Evolutionary conservation across 805 yeast species (phyloP).

Genomic region (Kuraishia floccosa): DNA sequence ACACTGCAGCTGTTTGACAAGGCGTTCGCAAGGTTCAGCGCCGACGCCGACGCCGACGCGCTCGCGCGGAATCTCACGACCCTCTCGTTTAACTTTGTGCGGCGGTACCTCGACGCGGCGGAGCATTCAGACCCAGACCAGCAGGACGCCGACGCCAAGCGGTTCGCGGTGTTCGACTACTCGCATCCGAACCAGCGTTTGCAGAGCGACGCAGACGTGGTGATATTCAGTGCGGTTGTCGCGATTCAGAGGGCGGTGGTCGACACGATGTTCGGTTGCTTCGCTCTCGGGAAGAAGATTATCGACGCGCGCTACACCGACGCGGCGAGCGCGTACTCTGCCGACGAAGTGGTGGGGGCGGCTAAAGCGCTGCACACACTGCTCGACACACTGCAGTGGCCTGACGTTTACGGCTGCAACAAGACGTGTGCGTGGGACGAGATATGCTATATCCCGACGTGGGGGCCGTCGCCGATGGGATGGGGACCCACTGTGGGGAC

Average conservation of each 20-base stretch:
- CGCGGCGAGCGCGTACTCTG: slow-evolving; percentile 4
- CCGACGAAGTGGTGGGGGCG: slow-evolving; percentile 3
- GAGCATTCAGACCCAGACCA: slow-evolving; percentile 5
- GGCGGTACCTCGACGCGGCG: slow-evolving; percentile 26
- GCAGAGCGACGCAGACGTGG: slow-evolving; percentile 25
- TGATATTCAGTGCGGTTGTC: slow-evolving; percentile 37
- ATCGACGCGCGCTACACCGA: slow-evolving; percentile 9
- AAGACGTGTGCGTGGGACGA: slow-evolving; percentile 31
- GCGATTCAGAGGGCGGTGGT: slow-evolving; percentile 27
- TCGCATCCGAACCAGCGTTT: slow-evolving; percentile 28
- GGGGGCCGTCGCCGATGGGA: slow-evolving; percentile 49
- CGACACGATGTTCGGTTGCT: slow-evolving; percentile 22
- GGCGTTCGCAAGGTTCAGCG: slow-evolving; percentile 14
- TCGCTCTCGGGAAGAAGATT: slow-evolving; percentile 17
- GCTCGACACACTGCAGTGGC: slow-evolving; percentile 25
- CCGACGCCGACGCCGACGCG: slow-evolving; percentile 2
- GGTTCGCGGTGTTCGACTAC: slow-evolving; percentile 32
- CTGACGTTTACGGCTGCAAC: slow-evolving; percentile 28
- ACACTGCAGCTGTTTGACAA: slow-evolving; percentile 27
- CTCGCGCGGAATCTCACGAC: slow-evolving; percentile 23
- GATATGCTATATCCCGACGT: slow-evolving; percentile 45
- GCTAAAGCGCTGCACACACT: slow-evolving; percentile 5
- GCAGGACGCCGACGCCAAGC: slow-evolving; percentile 14
- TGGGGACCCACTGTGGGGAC: slow-evolving; percentile 21
- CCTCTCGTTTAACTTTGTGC: slow-evolving; percentile 29